phyloP scores from a whole-genome alignment of 148 eudicot genomes.

The Gaultheria prostrata region DNA sequence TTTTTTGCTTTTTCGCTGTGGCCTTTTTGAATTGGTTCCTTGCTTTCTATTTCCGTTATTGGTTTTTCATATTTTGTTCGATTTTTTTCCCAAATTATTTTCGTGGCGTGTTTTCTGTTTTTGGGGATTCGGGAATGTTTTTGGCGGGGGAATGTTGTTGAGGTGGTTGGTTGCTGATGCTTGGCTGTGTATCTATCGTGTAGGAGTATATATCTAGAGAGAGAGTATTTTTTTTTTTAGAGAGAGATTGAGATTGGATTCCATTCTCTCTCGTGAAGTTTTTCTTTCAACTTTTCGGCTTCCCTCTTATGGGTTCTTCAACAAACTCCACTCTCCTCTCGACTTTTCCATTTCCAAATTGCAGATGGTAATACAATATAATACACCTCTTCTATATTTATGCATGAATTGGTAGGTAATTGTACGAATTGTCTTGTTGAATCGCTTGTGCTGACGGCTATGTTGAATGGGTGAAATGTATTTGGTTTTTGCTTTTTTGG shows the following conservation, averaged over 20 bases:
- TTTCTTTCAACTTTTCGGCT: conserved; percentile 34
- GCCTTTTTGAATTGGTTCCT: conserved; percentile 22
- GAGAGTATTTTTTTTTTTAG: conserved; percentile 1
- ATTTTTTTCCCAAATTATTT: neutral
- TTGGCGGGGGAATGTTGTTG: conserved; percentile 17
- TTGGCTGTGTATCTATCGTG: neutral
- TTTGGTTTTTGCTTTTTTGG: neutral
- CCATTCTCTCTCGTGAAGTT: conserved; percentile 72
- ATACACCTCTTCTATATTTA: neutral
- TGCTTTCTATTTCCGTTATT: conserved; percentile 12
- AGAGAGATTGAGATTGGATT: conserved; percentile 39
- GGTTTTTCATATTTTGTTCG: neutral
- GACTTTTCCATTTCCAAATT: conserved; percentile 10
- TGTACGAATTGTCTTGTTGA: neutral
- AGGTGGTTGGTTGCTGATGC: conserved; percentile 10
- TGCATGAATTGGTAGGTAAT: neutral
- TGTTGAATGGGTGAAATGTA: neutral
- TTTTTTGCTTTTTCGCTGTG: conserved; percentile 20
- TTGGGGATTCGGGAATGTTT: conserved; percentile 19
- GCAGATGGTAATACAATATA: neutral
- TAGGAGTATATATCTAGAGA: neutral
- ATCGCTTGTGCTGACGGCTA: neutral
- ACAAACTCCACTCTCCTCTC: neutral
- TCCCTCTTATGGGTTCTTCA: conserved; percentile 34
- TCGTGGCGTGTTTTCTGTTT: neutral